Evolutionary conservation across 768 basidiomycete species (phyloP).

Genomic region (Mycena olivaceomarginata): DNA sequence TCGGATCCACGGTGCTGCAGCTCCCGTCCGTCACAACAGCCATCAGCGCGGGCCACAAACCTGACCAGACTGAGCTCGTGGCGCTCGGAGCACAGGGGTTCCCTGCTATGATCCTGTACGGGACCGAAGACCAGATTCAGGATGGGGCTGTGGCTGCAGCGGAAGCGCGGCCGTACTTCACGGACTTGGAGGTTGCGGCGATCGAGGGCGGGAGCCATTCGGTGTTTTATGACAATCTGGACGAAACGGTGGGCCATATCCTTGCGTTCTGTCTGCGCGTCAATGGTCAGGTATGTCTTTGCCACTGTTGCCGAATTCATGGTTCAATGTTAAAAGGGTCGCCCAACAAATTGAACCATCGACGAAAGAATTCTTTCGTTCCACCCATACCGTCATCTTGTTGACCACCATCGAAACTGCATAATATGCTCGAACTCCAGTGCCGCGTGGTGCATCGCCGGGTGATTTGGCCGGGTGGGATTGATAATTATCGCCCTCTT

Average conservation of each 20-base stretch:
- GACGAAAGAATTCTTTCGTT: no score
- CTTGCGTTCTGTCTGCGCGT: constrained; percentile 38
- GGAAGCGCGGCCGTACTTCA: constrained; percentile 35
- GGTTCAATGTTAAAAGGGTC: background rate
- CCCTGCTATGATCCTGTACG: constrained; percentile 42
- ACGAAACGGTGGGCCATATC: constrained; percentile 36
- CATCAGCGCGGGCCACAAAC: constrained; percentile 22
- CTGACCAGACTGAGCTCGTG: constrained; percentile 27
- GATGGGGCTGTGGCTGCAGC: constrained; percentile 28
- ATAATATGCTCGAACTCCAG: no score
- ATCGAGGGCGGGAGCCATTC: constrained; percentile 42
- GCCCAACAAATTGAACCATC: no score
- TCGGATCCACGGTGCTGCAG: constrained; percentile 25
- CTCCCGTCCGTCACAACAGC: constrained; percentile 14
- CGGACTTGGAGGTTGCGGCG: constrained; percentile 32
- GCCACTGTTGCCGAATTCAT: background rate
- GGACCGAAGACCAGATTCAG: constrained; percentile 37
- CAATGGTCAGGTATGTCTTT: constrained; percentile 12
- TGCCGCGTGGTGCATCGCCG: no score
- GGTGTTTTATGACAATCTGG: constrained; percentile 39
- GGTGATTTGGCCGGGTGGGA: no score
- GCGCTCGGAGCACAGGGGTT: constrained; percentile 31
- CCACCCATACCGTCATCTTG: no score
- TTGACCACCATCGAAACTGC: no score
- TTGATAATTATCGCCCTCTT: no score